phyloP scores from a whole-genome alignment of 345 rosid genomes.

The Aurinia saxatilis region DNA sequence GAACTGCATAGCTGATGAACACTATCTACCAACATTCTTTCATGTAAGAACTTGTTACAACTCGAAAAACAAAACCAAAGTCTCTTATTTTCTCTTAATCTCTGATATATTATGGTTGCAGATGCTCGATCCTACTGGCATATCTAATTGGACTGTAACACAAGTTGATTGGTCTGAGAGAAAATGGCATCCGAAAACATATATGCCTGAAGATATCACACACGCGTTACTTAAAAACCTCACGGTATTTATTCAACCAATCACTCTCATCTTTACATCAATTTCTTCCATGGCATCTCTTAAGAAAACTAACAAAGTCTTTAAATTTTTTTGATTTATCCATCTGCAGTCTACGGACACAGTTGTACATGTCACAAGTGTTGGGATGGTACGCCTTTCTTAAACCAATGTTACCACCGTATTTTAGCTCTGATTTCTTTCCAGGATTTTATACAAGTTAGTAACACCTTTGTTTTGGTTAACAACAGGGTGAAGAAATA shows the following conservation, averaged over 20 bases:
- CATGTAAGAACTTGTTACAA: conserved; percentile 40
- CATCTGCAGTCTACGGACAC: conserved; percentile 65
- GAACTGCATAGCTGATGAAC: conserved; percentile 98
- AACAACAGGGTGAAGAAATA: conserved; percentile 50
- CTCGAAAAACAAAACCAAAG: background rate
- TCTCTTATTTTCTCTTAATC: background rate
- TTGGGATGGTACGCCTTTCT: conserved; percentile 48
- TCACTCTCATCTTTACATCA: background rate
- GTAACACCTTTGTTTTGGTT: background rate
- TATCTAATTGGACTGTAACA: conserved; percentile 89
- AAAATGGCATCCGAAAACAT: conserved; percentile 97
- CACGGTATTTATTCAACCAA: conserved; percentile 43
- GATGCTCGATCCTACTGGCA: conserved; percentile 89
- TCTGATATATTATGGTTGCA: conserved; percentile 19
- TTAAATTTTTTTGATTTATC: background rate
- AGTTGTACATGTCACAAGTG: conserved; percentile 77
- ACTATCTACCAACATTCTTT: conserved; percentile 93
- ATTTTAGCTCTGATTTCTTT: background rate
- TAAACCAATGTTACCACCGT: background rate
- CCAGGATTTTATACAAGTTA: background rate
- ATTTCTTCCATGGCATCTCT: background rate
- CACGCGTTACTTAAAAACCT: conserved; percentile 64
- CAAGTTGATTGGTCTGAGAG: conserved; percentile 99
- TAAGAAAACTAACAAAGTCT: background rate
- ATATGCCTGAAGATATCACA: conserved; percentile 57